phyloP scores from a whole-genome alignment of 202 grass and related monocot species.

The Carex arenaria region DNA sequence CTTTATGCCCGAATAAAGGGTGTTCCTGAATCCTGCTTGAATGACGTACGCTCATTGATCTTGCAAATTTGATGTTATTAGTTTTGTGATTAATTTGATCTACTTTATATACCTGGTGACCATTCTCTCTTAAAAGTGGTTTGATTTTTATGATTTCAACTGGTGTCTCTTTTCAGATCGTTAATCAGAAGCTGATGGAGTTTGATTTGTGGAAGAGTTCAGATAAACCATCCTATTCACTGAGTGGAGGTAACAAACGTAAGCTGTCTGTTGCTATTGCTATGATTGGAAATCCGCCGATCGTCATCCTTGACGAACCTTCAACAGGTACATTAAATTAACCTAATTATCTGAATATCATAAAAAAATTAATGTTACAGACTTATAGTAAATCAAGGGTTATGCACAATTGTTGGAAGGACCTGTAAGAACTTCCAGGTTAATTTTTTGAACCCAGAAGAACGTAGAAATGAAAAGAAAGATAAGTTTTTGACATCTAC shows the following conservation, averaged over 20 bases:
- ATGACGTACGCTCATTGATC: slow-evolving; percentile 26
- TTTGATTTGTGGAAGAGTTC: slow-evolving; percentile 43
- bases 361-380: background rate
- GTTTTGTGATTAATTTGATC: slow-evolving; percentile 4
- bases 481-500: background rate
- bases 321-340: slow-evolving; percentile 36
- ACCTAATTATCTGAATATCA: background rate
- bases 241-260: slow-evolving; percentile 49
- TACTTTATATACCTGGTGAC: background rate
- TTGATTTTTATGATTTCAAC: background rate
- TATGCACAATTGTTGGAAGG: background rate
- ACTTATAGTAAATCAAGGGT: background rate
- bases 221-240: slow-evolving; percentile 43
- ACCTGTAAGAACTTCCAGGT: background rate
- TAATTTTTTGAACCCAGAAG: background rate
- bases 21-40: slow-evolving; percentile 34
- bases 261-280: slow-evolving; percentile 51
- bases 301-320: slow-evolving; percentile 52
- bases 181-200: slow-evolving; percentile 40
- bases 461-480: background rate
- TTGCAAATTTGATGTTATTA: background rate
- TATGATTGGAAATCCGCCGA: slow-evolving; percentile 47
- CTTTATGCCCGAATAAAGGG: slow-evolving; percentile 48
- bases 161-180: slow-evolving; percentile 17
- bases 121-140: background rate